phyloP scores from a whole-genome alignment of 2,329 filamentous ascomycete species.

The Emergomyces orientalis region DNA sequence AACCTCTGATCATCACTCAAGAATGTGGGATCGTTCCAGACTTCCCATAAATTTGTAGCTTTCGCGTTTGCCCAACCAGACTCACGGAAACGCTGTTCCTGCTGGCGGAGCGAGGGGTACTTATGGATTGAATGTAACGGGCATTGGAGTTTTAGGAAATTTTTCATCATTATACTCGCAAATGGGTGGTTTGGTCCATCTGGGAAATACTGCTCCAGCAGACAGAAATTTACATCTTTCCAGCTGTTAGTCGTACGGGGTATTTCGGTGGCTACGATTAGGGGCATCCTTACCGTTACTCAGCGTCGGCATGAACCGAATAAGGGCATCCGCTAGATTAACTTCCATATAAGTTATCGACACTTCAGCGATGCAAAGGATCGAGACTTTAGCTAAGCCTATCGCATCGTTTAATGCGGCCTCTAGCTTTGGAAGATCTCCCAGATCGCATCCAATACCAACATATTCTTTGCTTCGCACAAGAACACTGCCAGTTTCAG shows the following conservation, averaged over 20 bases:
- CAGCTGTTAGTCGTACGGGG: slow-evolving; percentile 5
- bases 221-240: slow-evolving; percentile 62
- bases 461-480: slow-evolving; percentile 62
- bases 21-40: slow-evolving; percentile 65
- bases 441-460: slow-evolving; percentile 72
- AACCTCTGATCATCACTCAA: slow-evolving; percentile 51
- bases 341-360: slow-evolving; percentile 85
- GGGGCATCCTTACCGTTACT: slow-evolving; percentile 48
- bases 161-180: slow-evolving; percentile 71
- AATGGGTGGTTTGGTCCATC: slow-evolving; percentile 72
- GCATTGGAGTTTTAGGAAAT: slow-evolving; percentile 73
- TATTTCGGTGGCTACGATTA: not conserved
- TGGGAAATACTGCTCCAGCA: slow-evolving; percentile 79
- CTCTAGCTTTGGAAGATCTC: slow-evolving; percentile 54
- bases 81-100: slow-evolving; percentile 56
- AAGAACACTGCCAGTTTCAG: slow-evolving; percentile 36
- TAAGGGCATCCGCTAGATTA: slow-evolving; percentile 60
- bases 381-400: slow-evolving; percentile 44
- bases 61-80: slow-evolving; percentile 59
- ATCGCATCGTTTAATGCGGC: slow-evolving; percentile 50
- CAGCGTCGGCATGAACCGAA: slow-evolving; percentile 66
- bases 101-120: slow-evolving; percentile 59
- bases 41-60: slow-evolving; percentile 66
- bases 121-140: slow-evolving; percentile 63
- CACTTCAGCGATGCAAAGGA: slow-evolving; percentile 81